Evolutionary conservation across 2,329 filamentous ascomycete genomes (phyloP).

Genomic region (Stenocarpella maydis): DNA sequence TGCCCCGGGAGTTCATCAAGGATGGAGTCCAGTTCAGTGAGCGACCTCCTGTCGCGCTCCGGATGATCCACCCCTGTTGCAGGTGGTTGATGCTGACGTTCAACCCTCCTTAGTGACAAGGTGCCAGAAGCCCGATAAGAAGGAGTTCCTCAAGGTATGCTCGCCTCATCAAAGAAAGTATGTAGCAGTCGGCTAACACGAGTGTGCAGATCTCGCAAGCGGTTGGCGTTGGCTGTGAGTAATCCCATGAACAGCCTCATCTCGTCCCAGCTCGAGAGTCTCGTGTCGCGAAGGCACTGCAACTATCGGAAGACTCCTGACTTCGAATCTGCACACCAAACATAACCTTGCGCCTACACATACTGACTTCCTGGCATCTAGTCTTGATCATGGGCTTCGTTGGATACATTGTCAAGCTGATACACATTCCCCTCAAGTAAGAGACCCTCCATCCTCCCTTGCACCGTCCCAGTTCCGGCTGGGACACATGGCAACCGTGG

Average conservation of each 20-base stretch:
- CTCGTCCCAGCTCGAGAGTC: not conserved
- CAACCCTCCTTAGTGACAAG: conserved; percentile 34
- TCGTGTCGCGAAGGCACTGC: not conserved
- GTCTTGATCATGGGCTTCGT: conserved; percentile 75
- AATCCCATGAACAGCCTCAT: not conserved
- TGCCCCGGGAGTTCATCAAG: conserved; percentile 71
- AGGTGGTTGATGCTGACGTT: conserved; percentile 29
- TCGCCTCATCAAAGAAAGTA: conserved; percentile 39
- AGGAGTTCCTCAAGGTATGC: conserved; percentile 60
- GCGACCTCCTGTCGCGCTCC: conserved; percentile 51
- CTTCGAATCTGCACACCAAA: not conserved
- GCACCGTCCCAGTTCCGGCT: not conserved
- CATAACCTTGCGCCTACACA: not conserved
- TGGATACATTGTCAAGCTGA: conserved; percentile 75
- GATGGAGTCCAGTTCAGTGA: conserved; percentile 70
- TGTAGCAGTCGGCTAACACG: conserved; percentile 4
- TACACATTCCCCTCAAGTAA: conserved; percentile 72
- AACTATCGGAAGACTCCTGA: not conserved
- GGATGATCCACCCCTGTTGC: conserved; percentile 46
- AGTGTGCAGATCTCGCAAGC: conserved; percentile 53
- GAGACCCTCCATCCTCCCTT: not conserved
- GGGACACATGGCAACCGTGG: not conserved
- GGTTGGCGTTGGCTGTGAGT: conserved; percentile 67
- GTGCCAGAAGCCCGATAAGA: conserved; percentile 52
- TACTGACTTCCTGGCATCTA: conserved; percentile 20